phyloP scores from a whole-genome alignment of 805 yeast species.

The Candida glaebosa region DNA sequence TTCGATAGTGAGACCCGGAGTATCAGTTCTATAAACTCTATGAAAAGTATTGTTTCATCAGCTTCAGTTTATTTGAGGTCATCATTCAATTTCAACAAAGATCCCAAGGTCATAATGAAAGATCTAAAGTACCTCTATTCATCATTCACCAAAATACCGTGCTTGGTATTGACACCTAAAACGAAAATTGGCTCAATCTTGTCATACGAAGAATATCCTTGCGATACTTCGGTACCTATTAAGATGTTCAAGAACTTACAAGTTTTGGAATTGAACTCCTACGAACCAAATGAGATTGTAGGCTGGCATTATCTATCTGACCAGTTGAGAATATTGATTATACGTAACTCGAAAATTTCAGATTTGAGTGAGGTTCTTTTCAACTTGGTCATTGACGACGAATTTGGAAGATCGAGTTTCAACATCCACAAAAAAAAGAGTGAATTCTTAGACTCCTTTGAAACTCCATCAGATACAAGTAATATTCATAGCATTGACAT shows the following conservation, averaged over 20 bases:
- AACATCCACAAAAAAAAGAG: constrained; percentile 17
- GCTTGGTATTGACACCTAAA: constrained; percentile 58
- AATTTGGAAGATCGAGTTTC: constrained; percentile 36
- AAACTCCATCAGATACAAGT: constrained; percentile 7
- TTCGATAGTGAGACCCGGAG: constrained; percentile 46
- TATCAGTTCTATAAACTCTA: constrained; percentile 56
- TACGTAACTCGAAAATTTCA: constrained; percentile 47
- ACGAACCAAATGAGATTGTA: constrained; percentile 61
- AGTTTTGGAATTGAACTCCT: constrained; percentile 56
- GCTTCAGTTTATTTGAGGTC: constrained; percentile 42
- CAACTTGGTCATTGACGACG: constrained; percentile 54
- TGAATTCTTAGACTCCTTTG: constrained; percentile 1
- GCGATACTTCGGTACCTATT: constrained; percentile 68
- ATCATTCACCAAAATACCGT: constrained; percentile 64
- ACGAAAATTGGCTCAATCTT: constrained; percentile 53
- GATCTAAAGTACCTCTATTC: constrained; percentile 57
- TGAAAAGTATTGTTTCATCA: constrained; percentile 46
- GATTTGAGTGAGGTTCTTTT: constrained; percentile 53
- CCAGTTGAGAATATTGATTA: constrained; percentile 50
- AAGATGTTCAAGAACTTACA: constrained; percentile 57
- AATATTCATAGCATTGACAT: constrained; percentile 7
- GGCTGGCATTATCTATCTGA: constrained; percentile 63
- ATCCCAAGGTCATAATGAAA: constrained; percentile 43
- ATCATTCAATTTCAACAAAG: constrained; percentile 28
- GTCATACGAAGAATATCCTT: constrained; percentile 68